Base-by-base conservation (phyloP, 495 filamentous ascomycete species). In the Talaromyces stipitatus region DNA sequence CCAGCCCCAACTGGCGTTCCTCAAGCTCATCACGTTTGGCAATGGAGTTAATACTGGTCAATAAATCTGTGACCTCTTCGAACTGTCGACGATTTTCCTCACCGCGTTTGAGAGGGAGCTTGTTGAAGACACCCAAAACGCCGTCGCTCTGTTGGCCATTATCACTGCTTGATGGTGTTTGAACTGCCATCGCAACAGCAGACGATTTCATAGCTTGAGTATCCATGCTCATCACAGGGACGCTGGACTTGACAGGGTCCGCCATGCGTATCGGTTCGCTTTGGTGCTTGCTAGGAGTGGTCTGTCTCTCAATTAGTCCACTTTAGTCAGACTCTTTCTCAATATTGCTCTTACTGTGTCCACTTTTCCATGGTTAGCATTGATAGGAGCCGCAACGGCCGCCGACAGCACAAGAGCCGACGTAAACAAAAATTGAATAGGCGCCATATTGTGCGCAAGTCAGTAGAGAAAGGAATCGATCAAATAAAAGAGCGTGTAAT, bases 151-250 rank as follows among this genome's bases (percentile, higher is more conserved):
- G 51, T 14, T 54, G 30, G 1, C 51, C 43, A 11, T 8, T 16
- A 18, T 5, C 23, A 14, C 3, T 38, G 11, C 20, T 54, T n/a
- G 51, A 18, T 4, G 33, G 30, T 8, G 20, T 24, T 20, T 48
- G 18, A n/a, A 41, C n/a, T n/a, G 51, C 51, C 22, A 24, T 30
- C 0, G 51, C 51, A 9, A 22, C 30, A n/a, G 51, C 51, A 12
- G 51, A 54, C 28, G 51, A 54, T n/a, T 36, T 24, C 51, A 54
- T 54, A 11, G 32, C 51, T 33, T 54, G 29, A 18, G 51, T 24
- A 30, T 54, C 51, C 14, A 54, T 16, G 5, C 24, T 27, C 12
- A 27, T 27, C 16, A 27, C 16, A 3, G 51, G 30, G 4, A 54
- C 9, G 18, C 51, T 36, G 2, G 51, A 54, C 51, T 38, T 36